Base-by-base conservation (phyloP, 805 yeast genomes). In the Metschnikowia peoriensis region DNA sequence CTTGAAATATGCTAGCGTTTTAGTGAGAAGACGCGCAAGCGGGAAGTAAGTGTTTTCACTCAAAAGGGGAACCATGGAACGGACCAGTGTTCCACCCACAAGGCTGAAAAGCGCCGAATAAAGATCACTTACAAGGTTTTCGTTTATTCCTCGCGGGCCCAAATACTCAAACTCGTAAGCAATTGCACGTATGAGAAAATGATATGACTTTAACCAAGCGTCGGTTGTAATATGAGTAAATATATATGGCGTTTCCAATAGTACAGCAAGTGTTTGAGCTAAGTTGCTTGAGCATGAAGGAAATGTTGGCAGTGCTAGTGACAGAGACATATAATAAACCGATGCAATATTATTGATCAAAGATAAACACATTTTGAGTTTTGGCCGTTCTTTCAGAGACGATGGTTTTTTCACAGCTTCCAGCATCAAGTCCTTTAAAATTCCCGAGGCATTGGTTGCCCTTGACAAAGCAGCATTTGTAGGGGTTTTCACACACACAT, bases 391-490 rank as follows among this genome's bases (percentile, higher is more conserved):
- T 22, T 43, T 49, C 44, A 41, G 44, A 15, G 29, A 16, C 5
- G 49, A 49, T 32, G 43, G 59, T 51, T 49, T 60, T 53, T 40
- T 58, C 60, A 59, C 27, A 4, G 44, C 38, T 6, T 52, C 55
- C 38, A 48, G 52, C 4, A 66, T 49, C 10, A 72, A 32, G 16
- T 58, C 60, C 27, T 76, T 58, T 1, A 77, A 53, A 7, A 66
- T 49, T 42, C 66, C 68, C 7, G 74, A 67, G 0, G 71, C 74
- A 15, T 57, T 61, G 16, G 70, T 57, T 7, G 72, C 59, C 47
- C 78, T 60, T 9, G 54, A 51, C 27, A 66, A 68, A 2, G 66
- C 66, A 5, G 71, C 55, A 9, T 57, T 46, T 0, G 75, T 49
- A 7, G 59, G 57, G 44, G 52, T 65, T 50, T 62, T 63, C 16